A percentile compares a stretch with the other conserved stretches of the same genome.
Conservation (phyloP, 495 filamentous ascomycete species). For the Annulohypoxylon nitens region DNA sequence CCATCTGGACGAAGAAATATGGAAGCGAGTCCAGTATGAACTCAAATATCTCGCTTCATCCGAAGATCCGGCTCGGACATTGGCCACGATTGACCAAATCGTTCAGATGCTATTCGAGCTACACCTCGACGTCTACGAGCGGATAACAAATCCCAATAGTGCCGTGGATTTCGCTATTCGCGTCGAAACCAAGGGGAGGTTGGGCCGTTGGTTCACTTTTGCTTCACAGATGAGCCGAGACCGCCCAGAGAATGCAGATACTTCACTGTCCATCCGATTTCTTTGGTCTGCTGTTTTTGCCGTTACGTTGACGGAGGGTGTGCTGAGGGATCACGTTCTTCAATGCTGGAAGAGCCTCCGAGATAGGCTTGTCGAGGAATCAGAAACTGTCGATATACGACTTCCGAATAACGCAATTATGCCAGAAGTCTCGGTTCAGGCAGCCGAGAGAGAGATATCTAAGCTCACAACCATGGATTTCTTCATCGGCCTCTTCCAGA, state of each 20-base stretch:
- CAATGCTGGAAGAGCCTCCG: slow-evolving; percentile 80
- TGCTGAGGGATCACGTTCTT: slow-evolving; percentile 80
- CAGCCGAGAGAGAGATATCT: slow-evolving; percentile 89
- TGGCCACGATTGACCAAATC: slow-evolving; percentile 64
- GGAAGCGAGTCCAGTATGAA: slow-evolving; percentile 63
- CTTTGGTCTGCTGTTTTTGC: slow-evolving; percentile 88
- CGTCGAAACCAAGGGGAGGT: slow-evolving; percentile 72
- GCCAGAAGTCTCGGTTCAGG: slow-evolving; percentile 84
- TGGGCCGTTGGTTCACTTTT: slow-evolving; percentile 81
- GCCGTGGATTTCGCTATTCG: slow-evolving; percentile 71
- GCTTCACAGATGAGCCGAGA: slow-evolving; percentile 71
- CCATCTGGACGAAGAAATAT: slow-evolving; percentile 76
- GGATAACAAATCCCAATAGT: slow-evolving; percentile 80
- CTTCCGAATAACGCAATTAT: slow-evolving; percentile 90
- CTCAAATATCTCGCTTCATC: slow-evolving; percentile 52
- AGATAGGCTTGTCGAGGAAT: slow-evolving; percentile 56
- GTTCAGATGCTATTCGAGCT: slow-evolving; percentile 87
- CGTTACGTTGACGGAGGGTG: slow-evolving; percentile 75
- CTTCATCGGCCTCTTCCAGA: slow-evolving; percentile 85
- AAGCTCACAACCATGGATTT: slow-evolving; percentile 96
- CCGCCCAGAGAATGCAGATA: slow-evolving; percentile 54
- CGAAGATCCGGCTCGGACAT: slow-evolving; percentile 20
- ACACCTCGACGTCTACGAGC: slow-evolving; percentile 85
- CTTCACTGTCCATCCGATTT: slow-evolving; percentile 71
- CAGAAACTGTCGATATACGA: slow-evolving; percentile 62